Evolutionary conservation across 148 eudicot genomes (phyloP).

Genomic region (Hydrangea macrophylla): DNA sequence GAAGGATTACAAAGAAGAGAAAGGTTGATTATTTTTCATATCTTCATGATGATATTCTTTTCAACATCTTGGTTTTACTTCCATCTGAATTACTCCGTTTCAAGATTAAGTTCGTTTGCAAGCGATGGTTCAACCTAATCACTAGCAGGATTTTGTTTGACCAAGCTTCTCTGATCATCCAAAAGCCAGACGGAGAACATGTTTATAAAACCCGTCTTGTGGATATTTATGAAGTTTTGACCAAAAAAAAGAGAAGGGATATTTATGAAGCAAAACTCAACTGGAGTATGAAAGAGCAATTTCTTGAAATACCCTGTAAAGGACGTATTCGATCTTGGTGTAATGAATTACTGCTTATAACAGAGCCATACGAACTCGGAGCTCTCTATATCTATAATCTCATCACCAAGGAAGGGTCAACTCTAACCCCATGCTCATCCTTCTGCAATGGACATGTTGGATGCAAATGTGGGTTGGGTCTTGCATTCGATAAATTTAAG

Average conservation of each 20-base stretch:
- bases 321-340: conserved; percentile 16
- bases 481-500: conserved; percentile 8
- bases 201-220: not conserved
- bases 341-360: conserved; percentile 11
- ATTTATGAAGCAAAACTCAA: not conserved
- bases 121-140: conserved; percentile 2
- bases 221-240: no score
- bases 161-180: conserved; percentile 3
- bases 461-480: conserved; percentile 14
- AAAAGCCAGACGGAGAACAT: not conserved
- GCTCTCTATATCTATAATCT: conserved; percentile 11
- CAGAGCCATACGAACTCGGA: not conserved
- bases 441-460: conserved; percentile 9
- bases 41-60: not conserved
- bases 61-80: not conserved
- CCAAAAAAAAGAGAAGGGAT: no score
- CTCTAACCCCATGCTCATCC: not conserved
- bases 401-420: not conserved
- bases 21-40: not conserved
- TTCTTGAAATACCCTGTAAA: conserved; percentile 11
- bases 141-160: not conserved
- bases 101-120: conserved; percentile 8
- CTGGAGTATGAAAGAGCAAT: not conserved
- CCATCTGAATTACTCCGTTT: conserved; percentile 1
- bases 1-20: not conserved